Percentiles rank a stretch among this genome's conserved stretches.
Evolutionary conservation across 257 asterid genomes (phyloP).

Genomic region (Capsicum chinense): DNA sequence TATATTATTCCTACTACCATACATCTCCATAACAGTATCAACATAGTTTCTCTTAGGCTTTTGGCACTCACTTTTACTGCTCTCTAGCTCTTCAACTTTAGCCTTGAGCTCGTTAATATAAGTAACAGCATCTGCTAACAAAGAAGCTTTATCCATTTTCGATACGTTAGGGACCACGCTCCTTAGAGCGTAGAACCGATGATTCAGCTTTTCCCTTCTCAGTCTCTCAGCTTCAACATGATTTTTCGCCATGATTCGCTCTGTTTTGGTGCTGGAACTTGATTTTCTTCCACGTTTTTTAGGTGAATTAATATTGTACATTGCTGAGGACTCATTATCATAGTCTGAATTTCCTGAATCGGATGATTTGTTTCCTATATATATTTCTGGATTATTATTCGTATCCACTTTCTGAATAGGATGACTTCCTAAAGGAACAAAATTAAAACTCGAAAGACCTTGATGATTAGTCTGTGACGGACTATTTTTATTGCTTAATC

Average conservation of each 20-base stretch:
- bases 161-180: conserved; percentile 57
- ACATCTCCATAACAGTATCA: background rate
- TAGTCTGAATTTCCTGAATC: conserved; percentile 26
- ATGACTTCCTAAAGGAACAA: background rate
- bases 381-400: background rate
- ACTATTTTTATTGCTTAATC: background rate
- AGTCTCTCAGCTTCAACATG: conserved; percentile 56
- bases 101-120: conserved; percentile 50
- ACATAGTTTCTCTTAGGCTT: background rate
- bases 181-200: conserved; percentile 49
- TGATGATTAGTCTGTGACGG: background rate
- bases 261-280: background rate
- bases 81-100: conserved; percentile 37
- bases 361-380: background rate
- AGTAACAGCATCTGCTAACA: conserved; percentile 50
- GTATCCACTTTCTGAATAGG: background rate
- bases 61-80: background rate
- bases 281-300: background rate
- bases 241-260: conserved; percentile 27
- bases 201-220: conserved; percentile 52
- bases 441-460: background rate
- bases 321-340: background rate
- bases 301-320: background rate
- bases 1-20: conserved; percentile 19
- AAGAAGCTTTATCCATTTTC: conserved; percentile 53